These are phyloP conservation scores for Cordyceps militaris DNA, from an alignment of 2,329 filamentous ascomycete genomes.

Conservation along the genomic window DNA sequence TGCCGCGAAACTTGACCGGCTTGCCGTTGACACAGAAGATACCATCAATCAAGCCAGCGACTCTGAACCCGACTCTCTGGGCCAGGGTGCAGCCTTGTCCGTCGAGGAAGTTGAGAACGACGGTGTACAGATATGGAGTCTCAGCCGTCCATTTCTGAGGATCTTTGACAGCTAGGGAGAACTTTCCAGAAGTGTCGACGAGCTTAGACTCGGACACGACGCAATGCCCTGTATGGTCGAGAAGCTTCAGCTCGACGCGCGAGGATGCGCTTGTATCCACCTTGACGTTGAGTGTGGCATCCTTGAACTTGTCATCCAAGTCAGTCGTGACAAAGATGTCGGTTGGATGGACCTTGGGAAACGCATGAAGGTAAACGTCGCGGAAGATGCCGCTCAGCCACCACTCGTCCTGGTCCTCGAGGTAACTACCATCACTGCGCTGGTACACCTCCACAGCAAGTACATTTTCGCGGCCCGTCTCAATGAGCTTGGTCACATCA, in stretches of 20 bases:
- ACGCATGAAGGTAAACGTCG: slow-evolving; percentile 59
- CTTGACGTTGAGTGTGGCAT: slow-evolving; percentile 45
- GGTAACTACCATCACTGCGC: slow-evolving; percentile 63
- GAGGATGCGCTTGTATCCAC: slow-evolving; percentile 33
- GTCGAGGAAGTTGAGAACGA: slow-evolving; percentile 31
- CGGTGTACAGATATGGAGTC: slow-evolving; percentile 53
- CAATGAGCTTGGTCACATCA: slow-evolving; percentile 52
- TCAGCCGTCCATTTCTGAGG: slow-evolving; percentile 65
- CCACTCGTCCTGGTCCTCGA: slow-evolving; percentile 68
- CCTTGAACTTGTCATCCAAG: slow-evolving; percentile 45
- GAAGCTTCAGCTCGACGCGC: slow-evolving; percentile 27
- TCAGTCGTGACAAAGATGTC: slow-evolving; percentile 50
- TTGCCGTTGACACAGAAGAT: slow-evolving; percentile 59
- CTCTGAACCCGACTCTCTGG: slow-evolving; percentile 58
- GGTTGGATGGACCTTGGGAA: slow-evolving; percentile 46
- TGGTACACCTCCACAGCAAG: slow-evolving; percentile 65
- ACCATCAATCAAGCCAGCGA: slow-evolving; percentile 52
- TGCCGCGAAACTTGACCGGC: slow-evolving; percentile 58
- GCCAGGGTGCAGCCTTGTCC: slow-evolving; percentile 29
- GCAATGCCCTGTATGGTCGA: slow-evolving; percentile 26
- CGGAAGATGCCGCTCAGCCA: slow-evolving; percentile 62
- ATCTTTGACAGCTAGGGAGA: slow-evolving; percentile 35
- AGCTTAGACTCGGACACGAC: slow-evolving; percentile 22
- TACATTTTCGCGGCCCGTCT: slow-evolving; percentile 39
- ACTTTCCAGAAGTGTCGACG: slow-evolving; percentile 32